These are phyloP conservation scores for Aurantiochytrium sp. DNA, from an alignment of 108 stramenopile genomes.

Conservation along the genomic window DNA sequence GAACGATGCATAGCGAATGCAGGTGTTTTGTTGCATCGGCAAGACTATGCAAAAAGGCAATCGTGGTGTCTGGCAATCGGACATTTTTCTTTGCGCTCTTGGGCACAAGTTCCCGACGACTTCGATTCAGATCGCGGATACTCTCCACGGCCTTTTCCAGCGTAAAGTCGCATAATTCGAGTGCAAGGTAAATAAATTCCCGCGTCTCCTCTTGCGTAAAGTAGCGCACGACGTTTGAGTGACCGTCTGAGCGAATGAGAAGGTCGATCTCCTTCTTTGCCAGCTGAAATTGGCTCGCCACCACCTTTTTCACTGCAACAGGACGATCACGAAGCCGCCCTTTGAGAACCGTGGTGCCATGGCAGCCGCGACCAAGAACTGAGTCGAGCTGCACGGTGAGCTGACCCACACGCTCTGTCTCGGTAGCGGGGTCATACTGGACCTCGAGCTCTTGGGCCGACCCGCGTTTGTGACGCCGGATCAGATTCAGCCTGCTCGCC, in stretches of 20 bases:
- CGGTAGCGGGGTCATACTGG: neutral
- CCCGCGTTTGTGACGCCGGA: neutral
- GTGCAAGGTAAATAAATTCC: conserved; percentile 52
- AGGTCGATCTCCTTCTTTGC: conserved; percentile 23
- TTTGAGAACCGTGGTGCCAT: conserved; percentile 15
- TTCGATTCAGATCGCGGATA: neutral
- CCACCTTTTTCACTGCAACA: conserved; percentile 19
- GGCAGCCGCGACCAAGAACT: conserved; percentile 8
- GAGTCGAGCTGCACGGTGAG: neutral
- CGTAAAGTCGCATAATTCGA: conserved; percentile 46
- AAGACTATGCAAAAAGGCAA: conserved; percentile 24
- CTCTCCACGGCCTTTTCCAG: conserved; percentile 29
- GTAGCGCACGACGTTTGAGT: conserved; percentile 52
- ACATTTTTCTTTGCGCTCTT: conserved; percentile 12
- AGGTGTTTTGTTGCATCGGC: conserved; percentile 43
- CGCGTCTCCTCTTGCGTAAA: conserved; percentile 37
- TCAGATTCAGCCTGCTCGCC: neutral
- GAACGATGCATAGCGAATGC: conserved; percentile 46
- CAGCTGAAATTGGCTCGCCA: neutral
- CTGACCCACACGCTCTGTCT: neutral
- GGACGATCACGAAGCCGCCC: neutral
- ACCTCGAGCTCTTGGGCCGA: neutral
- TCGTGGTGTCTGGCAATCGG: neutral
- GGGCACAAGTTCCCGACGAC: neutral
- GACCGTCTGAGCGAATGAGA: conserved; percentile 23